These are phyloP conservation scores for Maudiozyma saulgeensis DNA, from an alignment of 805 yeast genomes.

Conservation along the genomic window DNA sequence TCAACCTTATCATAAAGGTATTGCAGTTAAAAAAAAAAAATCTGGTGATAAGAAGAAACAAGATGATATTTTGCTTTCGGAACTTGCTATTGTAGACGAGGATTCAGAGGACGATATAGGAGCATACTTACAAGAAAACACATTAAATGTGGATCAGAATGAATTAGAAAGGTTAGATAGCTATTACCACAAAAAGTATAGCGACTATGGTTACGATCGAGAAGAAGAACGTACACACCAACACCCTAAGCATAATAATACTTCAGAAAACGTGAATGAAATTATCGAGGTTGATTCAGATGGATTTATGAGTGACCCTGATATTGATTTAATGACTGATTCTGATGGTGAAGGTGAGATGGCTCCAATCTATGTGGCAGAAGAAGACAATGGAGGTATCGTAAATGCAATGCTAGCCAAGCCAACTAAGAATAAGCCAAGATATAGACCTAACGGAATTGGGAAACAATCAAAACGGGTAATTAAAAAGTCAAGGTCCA, in stretches of 20 bases:
- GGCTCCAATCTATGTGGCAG: not conserved
- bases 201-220: slow-evolving; percentile 8
- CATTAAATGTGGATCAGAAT: not conserved
- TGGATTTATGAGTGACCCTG: not conserved
- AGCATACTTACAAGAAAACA: not conserved
- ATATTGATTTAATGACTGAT: not conserved
- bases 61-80: slow-evolving; percentile 14
- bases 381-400: not conserved
- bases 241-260: not conserved
- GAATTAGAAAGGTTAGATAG: slow-evolving; percentile 5
- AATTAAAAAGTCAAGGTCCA: not conserved
- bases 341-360: not conserved
- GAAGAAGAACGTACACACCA: slow-evolving; percentile 8
- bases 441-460: too few species aligned
- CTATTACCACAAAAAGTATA: slow-evolving; percentile 13
- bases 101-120: not conserved
- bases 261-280: not conserved
- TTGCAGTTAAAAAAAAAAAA: slow-evolving; percentile 2
- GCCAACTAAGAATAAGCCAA: not conserved
- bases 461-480: too few species aligned
- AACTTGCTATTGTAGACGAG: slow-evolving; percentile 15
- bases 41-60: slow-evolving; percentile 2
- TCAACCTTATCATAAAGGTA: not conserved
- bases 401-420: not conserved
- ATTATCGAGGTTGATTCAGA: not conserved